Evolutionary conservation across 2,329 filamentous ascomycete genomes (phyloP).

Genomic region (Chrysosporium keratinophilum): DNA sequence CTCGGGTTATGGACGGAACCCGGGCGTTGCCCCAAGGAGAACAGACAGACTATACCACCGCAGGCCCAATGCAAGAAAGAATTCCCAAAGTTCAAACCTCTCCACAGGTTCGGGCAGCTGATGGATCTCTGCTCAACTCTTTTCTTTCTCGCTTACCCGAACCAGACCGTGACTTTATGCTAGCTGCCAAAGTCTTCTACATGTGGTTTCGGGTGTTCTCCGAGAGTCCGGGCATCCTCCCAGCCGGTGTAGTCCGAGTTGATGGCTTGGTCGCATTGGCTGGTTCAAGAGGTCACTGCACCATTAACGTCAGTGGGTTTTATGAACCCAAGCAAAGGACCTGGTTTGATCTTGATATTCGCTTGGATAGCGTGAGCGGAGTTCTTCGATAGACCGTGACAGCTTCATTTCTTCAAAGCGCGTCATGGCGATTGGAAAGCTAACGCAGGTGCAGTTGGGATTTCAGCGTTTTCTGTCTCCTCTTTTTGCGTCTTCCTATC

Average conservation of each 20-base stretch:
- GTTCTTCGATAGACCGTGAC: neutral
- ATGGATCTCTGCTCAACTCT: neutral
- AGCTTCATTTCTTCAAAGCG: neutral
- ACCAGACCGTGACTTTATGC: slow-evolving; percentile 5
- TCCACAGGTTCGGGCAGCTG: neutral
- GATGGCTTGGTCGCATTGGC: slow-evolving; percentile 4
- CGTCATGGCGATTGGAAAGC: no score
- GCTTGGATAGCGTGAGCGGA: neutral
- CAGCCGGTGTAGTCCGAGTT: neutral
- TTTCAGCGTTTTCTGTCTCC: no score
- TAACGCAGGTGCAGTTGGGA: no score
- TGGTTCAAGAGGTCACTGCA: slow-evolving; percentile 10
- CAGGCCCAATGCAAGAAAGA: neutral
- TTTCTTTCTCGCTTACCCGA: neutral
- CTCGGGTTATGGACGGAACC: neutral
- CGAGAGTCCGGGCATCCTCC: neutral
- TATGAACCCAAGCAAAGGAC: slow-evolving; percentile 1
- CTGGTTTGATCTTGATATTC: slow-evolving; percentile 2
- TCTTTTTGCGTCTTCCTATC: no score
- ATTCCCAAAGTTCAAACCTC: slow-evolving; percentile 4
- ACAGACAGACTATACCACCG: neutral
- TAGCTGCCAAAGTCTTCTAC: neutral
- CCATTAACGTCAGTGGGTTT: neutral
- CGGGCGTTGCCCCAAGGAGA: neutral
- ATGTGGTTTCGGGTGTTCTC: neutral